Evolutionary conservation across 257 asterid species (phyloP), one percentile per base, ranked within the genome.

Genomic region (Rauvolfia tetraphylla): DNA sequence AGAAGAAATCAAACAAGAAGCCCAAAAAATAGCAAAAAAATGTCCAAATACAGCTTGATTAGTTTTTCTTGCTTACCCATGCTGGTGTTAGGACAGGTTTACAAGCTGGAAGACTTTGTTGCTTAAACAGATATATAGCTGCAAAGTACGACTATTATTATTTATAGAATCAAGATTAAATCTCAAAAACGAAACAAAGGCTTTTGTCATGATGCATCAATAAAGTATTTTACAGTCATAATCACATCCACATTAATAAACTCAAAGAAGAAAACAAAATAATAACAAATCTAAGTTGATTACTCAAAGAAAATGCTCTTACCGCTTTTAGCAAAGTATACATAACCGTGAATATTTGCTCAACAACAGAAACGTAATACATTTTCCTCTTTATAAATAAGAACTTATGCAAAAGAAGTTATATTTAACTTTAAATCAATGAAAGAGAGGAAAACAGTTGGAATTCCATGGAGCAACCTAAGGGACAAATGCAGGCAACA

Each of bases 31-130:
- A 27, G 38, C 13, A 59, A 11, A 53, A 75, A 25, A 53, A 53
- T 49, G 59, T 53, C 57, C 17, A 53, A 22, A 74, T 46, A 38
- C 56, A 33, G 34, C 27, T 33, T 53, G 25, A 36, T 54, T 34
- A 75, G 36, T 67, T 68, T 54, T 53, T 70, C 71, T 54, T 59
- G 79, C 85, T 84, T 82, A 91, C 97, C 92, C 88, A 87, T 38
- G 84, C 76, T 41, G 97, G 96, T 13, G 97, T 87, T 48, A 90
- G 68, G 67, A 92, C 89, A 41, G 96, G 97, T 81, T 89, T 90
- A 85, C 97, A 90, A 68, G 97, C 92, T 27, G 97, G 97, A 27
- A 92, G 91, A 72, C 79, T 84, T 83, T 90, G 96, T 75, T 90
- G 97, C 38, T 88, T 92, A 75, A 92, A 92, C 83, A 86, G 88